Base-by-base conservation (phyloP, 2,329 filamentous ascomycete species). In the Cladobotryum mycophilum region DNA sequence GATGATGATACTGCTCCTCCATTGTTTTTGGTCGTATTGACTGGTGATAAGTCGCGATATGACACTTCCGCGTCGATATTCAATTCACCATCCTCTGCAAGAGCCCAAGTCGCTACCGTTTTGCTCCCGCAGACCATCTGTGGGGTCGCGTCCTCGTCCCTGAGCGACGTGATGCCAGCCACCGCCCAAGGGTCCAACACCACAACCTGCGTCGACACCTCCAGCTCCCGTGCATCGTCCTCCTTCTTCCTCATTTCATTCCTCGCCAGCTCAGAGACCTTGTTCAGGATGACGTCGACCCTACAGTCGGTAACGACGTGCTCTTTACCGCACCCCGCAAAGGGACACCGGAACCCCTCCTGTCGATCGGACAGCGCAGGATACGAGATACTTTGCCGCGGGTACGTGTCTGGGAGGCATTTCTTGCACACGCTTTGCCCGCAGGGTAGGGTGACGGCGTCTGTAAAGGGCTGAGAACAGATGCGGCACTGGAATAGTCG, bases 301-400 rank as follows among this genome's bases (percentile, higher is more conserved):
- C 78, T 80, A 67, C 88, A 95, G 61, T 95, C 90, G 3, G 78
- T 85, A 15, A 85, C 62, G 1, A 89, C 84, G 69, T 96, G 91
- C 50, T 90, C 85, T 53, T 76, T 76, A 13, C 67, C 69, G 59
- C 89, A 95, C 2, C 75, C 75, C 8, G 66, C 52, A 55, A 89
- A 85, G 0, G 87, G 86, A 62, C 91, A 96, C n/a, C 66, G 69
- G 60, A 95, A 88, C 0, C 85, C 88, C 58, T 81, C 75, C 38
- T 82, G 72, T 37, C 89, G 79, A 40, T 80, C 81, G 6, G 82
- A 79, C 1, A 77, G 76, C 14, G 81, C 82, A 1, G 89, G 89
- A 65, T 92, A 95, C 2, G 88, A 86, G 52, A 95, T 87, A 54
- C 88, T 82, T 44, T 73, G 72, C 41, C 89, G 80, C 14, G 75